phyloP scores from a whole-genome alignment of 169 alveolate genomes.

The Hepatocystis sp. region DNA sequence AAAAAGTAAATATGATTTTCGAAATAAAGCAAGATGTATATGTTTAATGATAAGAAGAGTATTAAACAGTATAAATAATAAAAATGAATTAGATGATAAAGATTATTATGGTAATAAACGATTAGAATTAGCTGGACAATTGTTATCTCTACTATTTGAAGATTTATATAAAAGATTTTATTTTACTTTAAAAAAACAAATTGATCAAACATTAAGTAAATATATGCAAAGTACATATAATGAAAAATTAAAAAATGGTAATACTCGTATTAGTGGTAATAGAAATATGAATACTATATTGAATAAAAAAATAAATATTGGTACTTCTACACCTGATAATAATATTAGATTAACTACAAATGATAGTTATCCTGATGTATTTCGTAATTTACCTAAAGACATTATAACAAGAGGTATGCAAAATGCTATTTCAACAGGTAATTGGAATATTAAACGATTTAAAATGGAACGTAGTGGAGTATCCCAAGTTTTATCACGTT shows the following conservation, averaged over 20 bases:
- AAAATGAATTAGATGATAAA: constrained; percentile 96
- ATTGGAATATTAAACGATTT: constrained; percentile 99
- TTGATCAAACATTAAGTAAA: constrained; percentile 87
- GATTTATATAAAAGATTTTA: constrained; percentile 85
- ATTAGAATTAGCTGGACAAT: constrained; percentile 98
- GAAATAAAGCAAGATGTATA: constrained; percentile 93
- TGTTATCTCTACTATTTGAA: constrained; percentile 98
- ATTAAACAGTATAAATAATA: constrained; percentile 91
- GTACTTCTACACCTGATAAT: too few relatives aligned
- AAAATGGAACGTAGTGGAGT: constrained; percentile 99
- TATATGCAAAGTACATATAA: constrained; percentile 81
- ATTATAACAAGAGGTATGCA: constrained; percentile 97
- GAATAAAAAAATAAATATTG: too few relatives aligned
- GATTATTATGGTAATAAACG: constrained; percentile 99
- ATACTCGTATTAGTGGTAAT: constrained; percentile 76
- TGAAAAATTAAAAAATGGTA: constrained; percentile 15
- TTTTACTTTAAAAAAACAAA: constrained; percentile 88
- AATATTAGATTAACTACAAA: too few relatives aligned
- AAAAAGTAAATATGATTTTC: constrained; percentile 86
- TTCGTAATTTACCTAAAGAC: constrained; percentile 92
- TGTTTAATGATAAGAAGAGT: constrained; percentile 98
- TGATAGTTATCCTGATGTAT: constrained; percentile 90
- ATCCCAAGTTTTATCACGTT: constrained; percentile 96
- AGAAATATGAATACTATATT: too few relatives aligned
- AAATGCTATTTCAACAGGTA: constrained; percentile 98